These are phyloP conservation scores for Aspergillus pseudoviridinutans DNA, from an alignment of 2,329 filamentous ascomycete species.

Conservation along the genomic window DNA sequence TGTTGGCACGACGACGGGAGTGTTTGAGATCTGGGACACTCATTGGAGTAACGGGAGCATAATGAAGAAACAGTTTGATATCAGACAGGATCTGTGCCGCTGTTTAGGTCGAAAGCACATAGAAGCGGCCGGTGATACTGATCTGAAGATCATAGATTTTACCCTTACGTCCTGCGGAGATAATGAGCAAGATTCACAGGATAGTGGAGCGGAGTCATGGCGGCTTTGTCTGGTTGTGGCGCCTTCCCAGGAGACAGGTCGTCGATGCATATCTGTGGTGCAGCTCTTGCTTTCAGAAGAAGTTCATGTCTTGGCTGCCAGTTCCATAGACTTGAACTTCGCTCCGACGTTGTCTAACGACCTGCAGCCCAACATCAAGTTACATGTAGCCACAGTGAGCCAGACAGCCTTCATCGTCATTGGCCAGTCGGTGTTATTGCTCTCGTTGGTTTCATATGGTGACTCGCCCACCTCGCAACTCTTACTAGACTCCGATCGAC, in stretches of 20 bases:
- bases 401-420: slow-evolving; percentile 81
- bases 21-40: slow-evolving; percentile 80
- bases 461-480: slow-evolving; percentile 75
- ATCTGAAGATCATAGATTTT: slow-evolving; percentile 76
- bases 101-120: slow-evolving; percentile 58
- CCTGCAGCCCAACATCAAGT: slow-evolving; percentile 50
- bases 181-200: slow-evolving; percentile 46
- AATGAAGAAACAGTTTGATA: slow-evolving; percentile 67
- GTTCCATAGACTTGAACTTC: slow-evolving; percentile 63
- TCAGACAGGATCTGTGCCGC: slow-evolving; percentile 59
- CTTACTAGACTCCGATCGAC: slow-evolving; percentile 60
- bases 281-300: slow-evolving; percentile 60
- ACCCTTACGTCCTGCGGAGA: slow-evolving; percentile 48
- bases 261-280: slow-evolving; percentile 68
- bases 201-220: slow-evolving; percentile 46
- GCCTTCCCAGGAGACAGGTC: slow-evolving; percentile 47
- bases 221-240: slow-evolving; percentile 60
- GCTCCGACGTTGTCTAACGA: slow-evolving; percentile 43
- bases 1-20: slow-evolving; percentile 71
- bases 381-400: slow-evolving; percentile 74
- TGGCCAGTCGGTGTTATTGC: slow-evolving; percentile 69
- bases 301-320: slow-evolving; percentile 60
- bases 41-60: slow-evolving; percentile 83
- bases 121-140: slow-evolving; percentile 50
- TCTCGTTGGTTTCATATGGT: slow-evolving; percentile 65